phyloP scores from a whole-genome alignment of 805 yeast genomes.

The Sugiyamaella chiloensis region DNA sequence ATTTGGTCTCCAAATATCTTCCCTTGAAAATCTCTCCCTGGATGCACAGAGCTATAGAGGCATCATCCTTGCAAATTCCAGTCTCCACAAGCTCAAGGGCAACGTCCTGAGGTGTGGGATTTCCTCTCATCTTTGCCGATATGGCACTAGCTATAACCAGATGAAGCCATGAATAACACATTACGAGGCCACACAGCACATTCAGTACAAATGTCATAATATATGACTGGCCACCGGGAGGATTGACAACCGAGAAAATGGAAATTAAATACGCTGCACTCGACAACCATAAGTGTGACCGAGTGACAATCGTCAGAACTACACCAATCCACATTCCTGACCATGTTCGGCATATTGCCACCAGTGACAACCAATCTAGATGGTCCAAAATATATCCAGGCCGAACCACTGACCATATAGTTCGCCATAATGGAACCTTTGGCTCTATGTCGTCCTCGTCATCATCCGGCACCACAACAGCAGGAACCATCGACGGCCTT shows the following conservation, averaged over 20 bases:
- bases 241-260: conserved; percentile 26
- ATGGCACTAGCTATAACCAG: conserved; percentile 27
- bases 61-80: conserved; percentile 25
- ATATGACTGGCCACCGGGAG: conserved; percentile 28
- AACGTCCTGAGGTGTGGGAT: conserved; percentile 17
- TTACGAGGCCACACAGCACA: conserved; percentile 16
- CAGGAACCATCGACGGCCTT: not conserved
- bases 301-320: conserved; percentile 21
- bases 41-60: conserved; percentile 20
- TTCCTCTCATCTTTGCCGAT: conserved; percentile 26
- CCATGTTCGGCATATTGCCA: conserved; percentile 28
- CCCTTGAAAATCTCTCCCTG: conserved; percentile 23
- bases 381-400: conserved; percentile 26
- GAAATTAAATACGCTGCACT: conserved; percentile 26
- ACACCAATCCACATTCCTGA: conserved; percentile 25
- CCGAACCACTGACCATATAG: conserved; percentile 8
- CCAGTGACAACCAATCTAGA: conserved; percentile 25
- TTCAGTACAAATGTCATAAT: conserved; percentile 20
- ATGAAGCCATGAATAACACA: conserved; percentile 19
- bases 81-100: conserved; percentile 12
- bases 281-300: conserved; percentile 27
- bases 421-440: conserved; percentile 1
- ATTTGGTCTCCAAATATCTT: conserved; percentile 20
- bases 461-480: not conserved
- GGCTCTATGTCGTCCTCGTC: conserved; percentile 1